Evolutionary conservation across 2,329 filamentous ascomycete genomes (phyloP), one percentile per base, ranked within the genome.

Genomic region (Volutella citrinella): DNA sequence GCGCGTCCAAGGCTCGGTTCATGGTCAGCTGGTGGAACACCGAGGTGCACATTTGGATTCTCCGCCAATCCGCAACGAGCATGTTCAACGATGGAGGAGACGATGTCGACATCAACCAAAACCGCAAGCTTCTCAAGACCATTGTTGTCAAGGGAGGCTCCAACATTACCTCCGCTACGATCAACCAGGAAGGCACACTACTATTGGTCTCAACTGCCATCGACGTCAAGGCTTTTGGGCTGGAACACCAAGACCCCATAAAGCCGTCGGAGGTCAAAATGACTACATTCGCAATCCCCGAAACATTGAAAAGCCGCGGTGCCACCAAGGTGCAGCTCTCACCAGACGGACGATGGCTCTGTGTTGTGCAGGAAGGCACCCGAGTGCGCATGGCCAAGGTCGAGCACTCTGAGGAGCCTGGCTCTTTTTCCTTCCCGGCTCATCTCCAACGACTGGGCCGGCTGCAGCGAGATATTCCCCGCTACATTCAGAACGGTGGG

Each of bases 1-100:
- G 87, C 46, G 85, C 90, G 5, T 70, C 82, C 3, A 76, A 76
- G 25, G 81, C 82, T 26, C 78, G 93, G 30, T 68, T 96, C 15
- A 66, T 98, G 17, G 78, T 93, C 53, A 87, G 87, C 59, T 97
- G 89, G 86, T 97, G 90, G 88, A 87, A 91, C 46, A 76, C 84
- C 36, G 86, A 94, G 57, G 72, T 97, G 30, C 82, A 84, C 48
- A 76, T 98, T 41, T 98, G 90, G 89, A 76, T 69, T 23, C 53
- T 80, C 12, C 65, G 56, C 29, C 64, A 63, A 39, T 61, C 71
- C 5, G 61, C 74, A 12, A 61, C 61, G 19, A 65, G 73, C 24
- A 60, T 79, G 16, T 57, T 71, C 27, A 59, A 66, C 26, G 49
- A 52, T 14, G 51, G 58, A 24, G 63, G 61, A 9, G 64, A 65